Evolutionary conservation across 2,329 filamentous ascomycete genomes (phyloP).

Genomic region (Alternaria consortialis): DNA sequence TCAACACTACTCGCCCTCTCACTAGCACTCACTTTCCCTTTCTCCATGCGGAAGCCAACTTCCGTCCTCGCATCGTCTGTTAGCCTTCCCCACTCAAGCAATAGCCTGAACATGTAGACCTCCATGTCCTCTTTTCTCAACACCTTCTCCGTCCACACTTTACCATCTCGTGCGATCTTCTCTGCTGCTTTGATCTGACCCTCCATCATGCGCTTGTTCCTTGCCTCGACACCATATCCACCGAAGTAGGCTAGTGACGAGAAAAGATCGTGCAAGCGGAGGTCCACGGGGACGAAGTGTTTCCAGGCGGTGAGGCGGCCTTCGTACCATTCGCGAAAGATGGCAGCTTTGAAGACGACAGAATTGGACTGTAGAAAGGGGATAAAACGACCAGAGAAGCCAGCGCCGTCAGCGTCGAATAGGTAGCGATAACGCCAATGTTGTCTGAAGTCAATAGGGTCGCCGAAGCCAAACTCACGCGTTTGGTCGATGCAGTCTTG

Average conservation of each 20-base stretch:
- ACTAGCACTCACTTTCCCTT: slow-evolving; percentile 12
- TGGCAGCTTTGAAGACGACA: slow-evolving; percentile 73
- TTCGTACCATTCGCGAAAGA: slow-evolving; percentile 84
- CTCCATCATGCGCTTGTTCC: slow-evolving; percentile 40
- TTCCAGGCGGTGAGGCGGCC: slow-evolving; percentile 77
- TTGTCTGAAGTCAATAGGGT: slow-evolving; percentile 61
- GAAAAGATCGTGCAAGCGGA: slow-evolving; percentile 77
- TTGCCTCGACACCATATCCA: slow-evolving; percentile 37
- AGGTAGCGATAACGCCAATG: slow-evolving; percentile 75
- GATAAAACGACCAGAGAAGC: slow-evolving; percentile 72
- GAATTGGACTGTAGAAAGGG: slow-evolving; percentile 71
- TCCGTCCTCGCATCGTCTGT: slow-evolving; percentile 48
- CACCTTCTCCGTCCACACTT: slow-evolving; percentile 48
- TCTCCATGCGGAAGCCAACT: slow-evolving; percentile 43
- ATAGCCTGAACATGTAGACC: slow-evolving; percentile 78
- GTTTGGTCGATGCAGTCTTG: slow-evolving; percentile 63
- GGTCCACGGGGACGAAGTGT: slow-evolving; percentile 81
- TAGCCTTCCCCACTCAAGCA: slow-evolving; percentile 71
- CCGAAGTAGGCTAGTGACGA: slow-evolving; percentile 77
- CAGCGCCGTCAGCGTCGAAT: slow-evolving; percentile 73
- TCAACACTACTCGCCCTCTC: slow-evolving; percentile 8
- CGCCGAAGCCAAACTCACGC: slow-evolving; percentile 60
- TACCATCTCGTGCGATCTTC: slow-evolving; percentile 43
- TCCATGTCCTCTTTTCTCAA: slow-evolving; percentile 70
- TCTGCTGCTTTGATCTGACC: slow-evolving; percentile 39